Conservation (phyloP, 129 eudicot species). For the Flaveria robusta region DNA sequence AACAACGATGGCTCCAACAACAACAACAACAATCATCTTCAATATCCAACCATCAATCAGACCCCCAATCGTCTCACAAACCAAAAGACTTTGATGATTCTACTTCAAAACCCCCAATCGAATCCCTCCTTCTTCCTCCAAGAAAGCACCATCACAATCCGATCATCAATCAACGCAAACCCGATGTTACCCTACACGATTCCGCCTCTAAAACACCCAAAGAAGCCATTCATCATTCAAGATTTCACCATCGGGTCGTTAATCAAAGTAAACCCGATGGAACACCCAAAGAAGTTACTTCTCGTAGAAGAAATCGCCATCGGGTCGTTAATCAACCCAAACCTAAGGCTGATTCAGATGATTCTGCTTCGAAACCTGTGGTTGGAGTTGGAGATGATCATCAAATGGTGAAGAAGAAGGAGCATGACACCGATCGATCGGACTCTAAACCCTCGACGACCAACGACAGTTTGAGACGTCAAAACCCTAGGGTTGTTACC, state of each 20-base stretch:
- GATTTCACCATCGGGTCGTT: not conserved
- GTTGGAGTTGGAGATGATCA: too few relatives aligned
- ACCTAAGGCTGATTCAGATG: not conserved
- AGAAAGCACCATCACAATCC: not conserved
- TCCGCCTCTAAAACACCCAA: not conserved
- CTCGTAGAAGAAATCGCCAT: not conserved
- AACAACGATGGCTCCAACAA: slow-evolving; percentile 52
- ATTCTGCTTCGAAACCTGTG: not conserved
- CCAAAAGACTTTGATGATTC: not conserved
- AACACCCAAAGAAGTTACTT: not conserved
- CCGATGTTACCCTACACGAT: not conserved
- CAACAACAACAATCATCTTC: slow-evolving; percentile 35
- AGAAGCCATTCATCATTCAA: not conserved
- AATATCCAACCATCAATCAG: not conserved
- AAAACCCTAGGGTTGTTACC: slow-evolving; percentile 15
- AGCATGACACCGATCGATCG: not conserved
- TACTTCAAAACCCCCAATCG: not conserved
- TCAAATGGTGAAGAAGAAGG: not conserved
- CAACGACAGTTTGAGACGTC: not conserved
- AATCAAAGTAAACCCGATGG: not conserved
- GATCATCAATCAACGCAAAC: not conserved
- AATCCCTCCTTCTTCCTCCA: not conserved
- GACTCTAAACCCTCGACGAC: not conserved
- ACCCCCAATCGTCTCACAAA: not conserved
- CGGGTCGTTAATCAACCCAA: not conserved